Conservation (phyloP, 495 filamentous ascomycete species). For the Hypoxylon crocopeplum region DNA sequence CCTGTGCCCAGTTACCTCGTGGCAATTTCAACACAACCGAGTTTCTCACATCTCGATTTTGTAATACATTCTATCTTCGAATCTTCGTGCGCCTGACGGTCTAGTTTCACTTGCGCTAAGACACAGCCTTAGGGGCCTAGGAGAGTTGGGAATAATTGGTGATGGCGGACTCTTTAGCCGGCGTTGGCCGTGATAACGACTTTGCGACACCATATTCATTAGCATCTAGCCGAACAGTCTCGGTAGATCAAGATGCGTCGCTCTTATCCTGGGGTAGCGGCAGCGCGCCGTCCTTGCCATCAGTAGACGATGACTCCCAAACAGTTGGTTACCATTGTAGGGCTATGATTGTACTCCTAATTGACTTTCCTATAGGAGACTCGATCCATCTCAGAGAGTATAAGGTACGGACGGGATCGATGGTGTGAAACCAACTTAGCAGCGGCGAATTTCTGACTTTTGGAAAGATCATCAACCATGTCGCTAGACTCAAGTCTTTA, state of each 20-base stretch:
- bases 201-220: constrained; percentile 9
- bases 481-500: constrained; percentile 43
- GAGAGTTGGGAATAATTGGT: not conserved
- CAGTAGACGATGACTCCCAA: constrained; percentile 35
- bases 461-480: constrained; percentile 40
- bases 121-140: not conserved
- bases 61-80: not conserved
- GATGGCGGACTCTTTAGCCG: constrained; percentile 12
- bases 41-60: too few relatives aligned
- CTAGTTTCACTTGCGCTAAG: not conserved
- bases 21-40: too few relatives aligned
- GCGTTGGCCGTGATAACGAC: constrained; percentile 6
- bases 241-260: constrained; percentile 25
- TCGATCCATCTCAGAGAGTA: constrained; percentile 12
- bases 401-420: constrained; percentile 5
- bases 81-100: not conserved
- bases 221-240: constrained; percentile 13
- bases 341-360: not conserved
- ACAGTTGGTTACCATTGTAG: constrained; percentile 12
- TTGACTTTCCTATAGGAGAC: constrained; percentile 16
- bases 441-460: not conserved
- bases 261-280: constrained; percentile 37
- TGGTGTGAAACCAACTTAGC: not conserved
- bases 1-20: constrained; percentile 10
- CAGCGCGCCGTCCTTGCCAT: constrained; percentile 40